Evolutionary conservation across 2,329 filamentous ascomycete species (phyloP).

Genomic region (Aspergillus tamarii): DNA sequence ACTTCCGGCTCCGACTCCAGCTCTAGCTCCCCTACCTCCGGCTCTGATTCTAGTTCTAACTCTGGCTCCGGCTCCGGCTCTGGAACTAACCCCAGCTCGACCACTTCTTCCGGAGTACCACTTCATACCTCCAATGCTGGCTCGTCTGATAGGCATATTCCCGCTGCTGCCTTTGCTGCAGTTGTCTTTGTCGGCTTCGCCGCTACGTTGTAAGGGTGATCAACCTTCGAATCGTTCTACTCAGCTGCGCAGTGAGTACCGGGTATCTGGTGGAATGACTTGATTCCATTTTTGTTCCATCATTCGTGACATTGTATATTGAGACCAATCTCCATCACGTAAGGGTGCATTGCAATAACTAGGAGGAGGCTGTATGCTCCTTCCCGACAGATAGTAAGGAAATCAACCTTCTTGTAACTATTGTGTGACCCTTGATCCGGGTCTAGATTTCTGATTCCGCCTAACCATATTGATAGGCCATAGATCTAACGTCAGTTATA

Average conservation of each 20-base stretch:
- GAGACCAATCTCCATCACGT: conserved; percentile 3
- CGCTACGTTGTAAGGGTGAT: conserved; percentile 35
- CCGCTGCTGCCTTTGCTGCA: conserved; percentile 41
- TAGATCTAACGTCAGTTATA: background rate
- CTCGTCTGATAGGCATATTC: conserved; percentile 37
- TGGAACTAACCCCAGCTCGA: conserved; percentile 24
- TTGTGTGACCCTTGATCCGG: too few species aligned
- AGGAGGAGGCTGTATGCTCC: background rate
- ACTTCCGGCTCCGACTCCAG: conserved; percentile 18
- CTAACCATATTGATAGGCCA: background rate
- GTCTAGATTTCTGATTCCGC: background rate
- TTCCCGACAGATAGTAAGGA: background rate
- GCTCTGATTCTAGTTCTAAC: conserved; percentile 14
- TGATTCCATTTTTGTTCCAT: conserved; percentile 12
- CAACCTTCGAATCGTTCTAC: conserved; percentile 9
- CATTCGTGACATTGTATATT: conserved; percentile 11
- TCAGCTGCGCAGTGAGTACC: conserved; percentile 3
- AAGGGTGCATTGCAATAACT: background rate
- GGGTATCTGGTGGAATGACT: conserved; percentile 7
- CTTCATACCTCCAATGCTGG: conserved; percentile 27
- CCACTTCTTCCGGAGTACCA: conserved; percentile 24
- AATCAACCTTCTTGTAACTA: background rate
- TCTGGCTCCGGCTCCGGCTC: conserved; percentile 22
- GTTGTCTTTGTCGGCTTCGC: conserved; percentile 47
- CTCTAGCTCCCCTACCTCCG: conserved; percentile 21